These are phyloP conservation scores for Mycena olivaceomarginata DNA, from an alignment of 768 basidiomycete species.

Conservation along the genomic window DNA sequence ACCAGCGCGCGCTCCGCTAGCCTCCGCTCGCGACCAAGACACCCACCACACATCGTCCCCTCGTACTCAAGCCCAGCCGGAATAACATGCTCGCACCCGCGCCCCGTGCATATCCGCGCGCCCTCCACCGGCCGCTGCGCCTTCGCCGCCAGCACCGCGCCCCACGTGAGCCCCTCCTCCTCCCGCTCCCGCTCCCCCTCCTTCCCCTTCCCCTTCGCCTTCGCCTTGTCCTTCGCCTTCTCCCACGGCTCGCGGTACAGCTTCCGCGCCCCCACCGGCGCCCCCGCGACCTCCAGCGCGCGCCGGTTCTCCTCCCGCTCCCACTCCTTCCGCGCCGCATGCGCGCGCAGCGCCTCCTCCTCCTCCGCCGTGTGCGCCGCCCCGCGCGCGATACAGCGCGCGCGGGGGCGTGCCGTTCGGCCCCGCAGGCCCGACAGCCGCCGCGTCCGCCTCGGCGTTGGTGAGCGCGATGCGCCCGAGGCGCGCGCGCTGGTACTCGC, in stretches of 20 bases:
- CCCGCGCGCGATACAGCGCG: not conserved
- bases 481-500: conserved; percentile 44
- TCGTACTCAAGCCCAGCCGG: conserved; percentile 60
- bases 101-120: conserved; percentile 61
- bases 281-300: conserved; percentile 28
- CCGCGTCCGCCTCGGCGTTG: not conserved
- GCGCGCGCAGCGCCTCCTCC: conserved; percentile 11
- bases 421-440: not conserved
- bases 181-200: no score
- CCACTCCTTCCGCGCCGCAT: conserved; percentile 35
- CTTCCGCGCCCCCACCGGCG: not conserved
- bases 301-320: conserved; percentile 40
- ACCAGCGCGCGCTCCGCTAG: conserved; percentile 42
- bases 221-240: not conserved
- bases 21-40: conserved; percentile 53
- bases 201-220: no score
- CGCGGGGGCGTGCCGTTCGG: not conserved
- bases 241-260: not conserved
- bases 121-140: conserved; percentile 23
- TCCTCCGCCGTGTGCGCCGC: not conserved
- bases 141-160: not conserved
- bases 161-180: conserved; percentile 7
- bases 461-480: conserved; percentile 20
- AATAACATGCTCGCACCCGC: conserved; percentile 58
- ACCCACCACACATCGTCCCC: conserved; percentile 62